Base-by-base conservation (phyloP, 805 yeast genomes). In the Yarrowia yakushimensis region DNA sequence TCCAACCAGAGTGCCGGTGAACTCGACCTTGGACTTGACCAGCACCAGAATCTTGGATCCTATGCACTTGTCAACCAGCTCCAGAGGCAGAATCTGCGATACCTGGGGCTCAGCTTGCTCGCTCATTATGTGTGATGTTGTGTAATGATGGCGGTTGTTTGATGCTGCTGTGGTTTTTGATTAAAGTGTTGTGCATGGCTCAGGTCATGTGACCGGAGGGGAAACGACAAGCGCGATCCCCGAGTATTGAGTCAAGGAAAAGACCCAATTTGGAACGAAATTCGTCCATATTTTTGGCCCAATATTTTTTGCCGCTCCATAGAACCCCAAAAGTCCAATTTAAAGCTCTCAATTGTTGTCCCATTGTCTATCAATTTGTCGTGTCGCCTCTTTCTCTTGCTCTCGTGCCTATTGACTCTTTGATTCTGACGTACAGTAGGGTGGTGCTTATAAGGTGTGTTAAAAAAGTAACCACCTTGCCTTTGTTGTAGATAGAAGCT, bases 1-100 rank as follows among this genome's bases (percentile, higher is more conserved):
- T 0, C 98, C 98, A 28, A 87, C 82, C 59, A 94, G 78, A 4
- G 85, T 89, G 1, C 99, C 99, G n/a, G 82, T 81, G 72, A 90
- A 94, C 72, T 92, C 97, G 72, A 69, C 64, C 20, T 81, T 79
- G 60, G 77, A 74, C 72, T 80, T 79, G 76, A 90, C 78, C 60
- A 90, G 79, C 25, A 91, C 88, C 81, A 88, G 83, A 41, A 93
- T 84, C 62, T 81, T 79, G 31, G 90, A 84, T 17, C 96, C 97
- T 37, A 93, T 85, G 65, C 92, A 85, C 73, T 85, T 87, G 74
- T 94, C 97, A 39, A 93, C 88, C 57, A 90, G 82, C 73, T 92
- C 98, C 65, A 91, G 77, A 5, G 97, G 97, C 55, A 87, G 77
- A 63, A 61, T 63, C 50, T 46, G 68, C 22, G 68, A 55, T 28